Conservation (phyloP, 441 rosid genomes). For the Populus hybrid region DNA sequence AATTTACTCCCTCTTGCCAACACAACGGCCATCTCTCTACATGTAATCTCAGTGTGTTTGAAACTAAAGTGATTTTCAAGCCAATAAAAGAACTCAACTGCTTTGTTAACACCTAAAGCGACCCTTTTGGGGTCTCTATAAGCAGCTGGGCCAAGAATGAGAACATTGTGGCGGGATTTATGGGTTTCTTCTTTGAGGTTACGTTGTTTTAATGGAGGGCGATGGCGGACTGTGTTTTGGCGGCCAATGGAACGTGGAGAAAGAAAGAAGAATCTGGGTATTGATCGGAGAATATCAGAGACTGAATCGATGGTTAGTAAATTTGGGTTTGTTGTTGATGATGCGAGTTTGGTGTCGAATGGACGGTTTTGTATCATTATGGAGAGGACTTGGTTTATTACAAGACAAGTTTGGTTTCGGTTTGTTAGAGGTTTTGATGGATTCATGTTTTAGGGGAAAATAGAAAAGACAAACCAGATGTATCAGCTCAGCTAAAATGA, state of each 20-base stretch:
- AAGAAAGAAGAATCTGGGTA: conserved; percentile 68
- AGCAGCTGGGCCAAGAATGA: conserved; percentile 77
- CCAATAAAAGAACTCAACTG: conserved; percentile 64
- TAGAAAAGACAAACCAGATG: not conserved
- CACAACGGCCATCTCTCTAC: conserved; percentile 70
- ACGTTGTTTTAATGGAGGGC: conserved; percentile 68
- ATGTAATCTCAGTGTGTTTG: conserved; percentile 53
- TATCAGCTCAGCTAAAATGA: not conserved
- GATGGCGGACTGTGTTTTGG: conserved; percentile 70
- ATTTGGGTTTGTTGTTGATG: conserved; percentile 25
- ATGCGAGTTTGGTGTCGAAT: conserved; percentile 53
- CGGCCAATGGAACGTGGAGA: conserved; percentile 80
- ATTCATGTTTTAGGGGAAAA: not conserved
- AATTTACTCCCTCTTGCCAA: conserved; percentile 53
- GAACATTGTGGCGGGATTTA: conserved; percentile 31
- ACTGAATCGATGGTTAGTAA: conserved; percentile 50
- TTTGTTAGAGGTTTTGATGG: conserved; percentile 17
- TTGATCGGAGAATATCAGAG: conserved; percentile 57
- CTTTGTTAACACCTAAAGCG: conserved; percentile 52
- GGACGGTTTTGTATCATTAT: conserved; percentile 60
- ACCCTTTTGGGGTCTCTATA: conserved; percentile 53
- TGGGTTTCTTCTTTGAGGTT: conserved; percentile 43
- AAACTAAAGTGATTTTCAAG: conserved; percentile 47
- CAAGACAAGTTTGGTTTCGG: conserved; percentile 22
- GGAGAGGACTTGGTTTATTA: conserved; percentile 50